Base-by-base conservation (phyloP, 768 basidiomycete genomes). In the Pulveroboletus ravenelii region DNA sequence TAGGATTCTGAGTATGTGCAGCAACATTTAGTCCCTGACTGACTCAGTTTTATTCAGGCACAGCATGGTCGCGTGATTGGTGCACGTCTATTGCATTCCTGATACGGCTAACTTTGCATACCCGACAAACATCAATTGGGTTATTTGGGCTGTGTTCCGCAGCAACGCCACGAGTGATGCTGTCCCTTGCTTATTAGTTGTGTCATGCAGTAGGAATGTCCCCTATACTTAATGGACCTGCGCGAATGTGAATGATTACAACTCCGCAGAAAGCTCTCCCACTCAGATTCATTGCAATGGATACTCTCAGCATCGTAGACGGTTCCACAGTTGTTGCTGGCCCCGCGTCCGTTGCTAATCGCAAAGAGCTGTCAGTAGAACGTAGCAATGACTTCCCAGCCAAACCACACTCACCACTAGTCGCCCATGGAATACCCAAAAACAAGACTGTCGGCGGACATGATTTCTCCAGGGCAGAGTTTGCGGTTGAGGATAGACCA, bases 401-500 rank as follows among this genome's bases (percentile, higher is more conserved):
- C 56, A 65, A 54, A 61, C 57, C 49, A 47, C 51, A 58, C 36
- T 17, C n/a, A 7, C 12, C 45, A 23, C 32, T 14, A 6, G 43
- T 53, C 40, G 38, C 54, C 46, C 50, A 52, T 38, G 55, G 27
- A 6, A 12, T 50, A 41, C 25, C 57, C 44, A 57, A 60, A 47
- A 27, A 45, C 45, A 52, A 36, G 43, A 6, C 53, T 53, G 41
- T 52, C 32, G 62, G 41, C 30, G 62, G 43, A 32, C 66, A 67
- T 46, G 70, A 74, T 37, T 81, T 83, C 55, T 63, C 75, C 50
- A 75, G 67, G 17, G 67, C 70, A 31, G 80, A 85, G 45, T 78
- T 79, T 54, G 67, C 69, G 25, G 56, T 80, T 6, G 75, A 79
- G 50, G 78, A 83, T 27, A 70, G 84, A 38, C 82, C 84, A 0